A percentile compares a stretch with the other conserved stretches of the same genome.
Evolutionary conservation across 208 protist genomes (phyloP).

Genomic region (Crithidia brevicula): DNA sequence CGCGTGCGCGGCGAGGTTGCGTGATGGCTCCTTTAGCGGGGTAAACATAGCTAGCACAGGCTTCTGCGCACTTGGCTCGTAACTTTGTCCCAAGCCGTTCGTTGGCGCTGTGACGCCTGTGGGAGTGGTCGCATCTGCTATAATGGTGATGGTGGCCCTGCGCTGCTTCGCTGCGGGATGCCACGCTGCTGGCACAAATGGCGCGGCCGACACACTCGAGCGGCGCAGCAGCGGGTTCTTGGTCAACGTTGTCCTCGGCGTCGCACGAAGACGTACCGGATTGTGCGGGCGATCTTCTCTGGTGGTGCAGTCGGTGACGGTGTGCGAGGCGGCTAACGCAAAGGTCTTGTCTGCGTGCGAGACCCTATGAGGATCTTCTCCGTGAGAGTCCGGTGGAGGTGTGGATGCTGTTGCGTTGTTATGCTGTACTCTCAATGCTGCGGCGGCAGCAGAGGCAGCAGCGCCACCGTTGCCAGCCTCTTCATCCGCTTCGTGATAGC

Average conservation of each 20-base stretch:
- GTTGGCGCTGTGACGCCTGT: too few relatives aligned
- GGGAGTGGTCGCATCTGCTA: background rate
- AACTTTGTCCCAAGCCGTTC: too few relatives aligned
- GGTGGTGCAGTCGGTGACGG: conserved; percentile 3
- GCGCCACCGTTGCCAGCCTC: background rate
- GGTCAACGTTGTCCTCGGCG: background rate
- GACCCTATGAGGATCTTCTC: too few relatives aligned
- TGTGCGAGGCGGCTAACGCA: too few relatives aligned
- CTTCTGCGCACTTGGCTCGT: background rate
- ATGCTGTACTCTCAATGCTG: background rate
- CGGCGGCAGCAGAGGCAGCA: background rate
- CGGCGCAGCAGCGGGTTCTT: conserved; percentile 4
- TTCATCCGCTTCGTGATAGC: conserved; percentile 1
- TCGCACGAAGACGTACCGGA: background rate
- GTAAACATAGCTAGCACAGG: background rate
- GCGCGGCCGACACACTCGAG: background rate
- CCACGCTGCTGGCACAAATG: background rate
- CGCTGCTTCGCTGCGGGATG: background rate
- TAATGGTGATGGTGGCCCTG: background rate
- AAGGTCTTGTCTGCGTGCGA: too few relatives aligned
- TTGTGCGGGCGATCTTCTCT: background rate
- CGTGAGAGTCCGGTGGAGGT: too few relatives aligned
- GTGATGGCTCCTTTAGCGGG: background rate
- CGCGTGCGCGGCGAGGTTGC: background rate
- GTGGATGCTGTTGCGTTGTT: too few relatives aligned